Base-by-base conservation (phyloP, 345 rosid species). In the Eucalyptus lansdowneana region DNA sequence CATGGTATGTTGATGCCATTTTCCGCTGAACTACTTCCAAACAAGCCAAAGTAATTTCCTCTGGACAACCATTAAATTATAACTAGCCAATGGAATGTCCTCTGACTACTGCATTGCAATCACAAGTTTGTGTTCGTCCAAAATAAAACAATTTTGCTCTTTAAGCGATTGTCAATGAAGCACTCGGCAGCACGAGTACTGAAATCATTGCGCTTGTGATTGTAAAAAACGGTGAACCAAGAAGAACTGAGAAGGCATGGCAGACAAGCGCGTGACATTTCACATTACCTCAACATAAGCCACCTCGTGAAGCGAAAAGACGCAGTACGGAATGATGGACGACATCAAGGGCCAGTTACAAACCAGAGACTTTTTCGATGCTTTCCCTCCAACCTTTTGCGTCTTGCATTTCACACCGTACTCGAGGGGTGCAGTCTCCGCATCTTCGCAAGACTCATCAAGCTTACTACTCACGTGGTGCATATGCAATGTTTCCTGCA, bases 221-320 rank as follows among this genome's bases (percentile, higher is more conserved):
- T 25, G 50, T 12, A 9, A 11, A 22, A 49, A 19, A 50, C 31
- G 42, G 29, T 12, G 53, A 49, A 25, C 16, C 42, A 17, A 51
- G 9, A 56, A 24, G 62, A 56, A 56, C 29, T 56, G 62, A 56
- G 62, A 12, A 88, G 47, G 83, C 15, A 31, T 22, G 25, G 47
- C 16, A 40, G 54, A 80, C 67, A 12, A n/a, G 15, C 9, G 24
- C 31, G 4, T 14, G 54, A 37, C 29, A 53, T 51, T 6, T 14
- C 21, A 80, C n/a, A 4, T 27, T 91, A 97, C 99, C 98, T 98
- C 98, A 8, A 97, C 86, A 92, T 97, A 98, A 89, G 99, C 98
- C 98, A 98, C 96, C 88, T 98, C 98, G 88, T 96, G 97, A 88
- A 98, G 98, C 29, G 99, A 95, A 91, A 97, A 96, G 90, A 96